Evolutionary conservation across 768 basidiomycete species (phyloP), one percentile per base, ranked within the genome.

Genomic region (Boletus sp.): DNA sequence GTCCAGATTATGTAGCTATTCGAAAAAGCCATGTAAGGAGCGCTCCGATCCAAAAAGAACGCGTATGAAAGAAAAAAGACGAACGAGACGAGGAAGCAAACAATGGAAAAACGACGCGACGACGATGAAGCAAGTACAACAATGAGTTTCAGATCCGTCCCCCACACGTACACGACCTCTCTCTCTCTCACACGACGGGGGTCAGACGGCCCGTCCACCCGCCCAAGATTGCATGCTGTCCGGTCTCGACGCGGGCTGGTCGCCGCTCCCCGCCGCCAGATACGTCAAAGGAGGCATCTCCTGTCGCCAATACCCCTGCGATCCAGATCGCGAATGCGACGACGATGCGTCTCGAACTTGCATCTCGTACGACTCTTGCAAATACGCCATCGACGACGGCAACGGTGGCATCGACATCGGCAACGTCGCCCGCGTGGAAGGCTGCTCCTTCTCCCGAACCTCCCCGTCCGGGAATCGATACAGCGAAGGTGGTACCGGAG

Each of bases 401-500:
- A 17, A 14, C 12, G 46, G 50, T 9, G 58, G 50, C 10, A 55
- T 49, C 46, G 58, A 58, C 18, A 40, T 42, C 28, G 60, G 50
- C 7, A 62, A 55, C 7, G 60, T 1, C 24, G 11, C 29, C 47
- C 47, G 51, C 18, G 61, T 59, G 14, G 72, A 63, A 4, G 45
- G 17, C 17, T 15, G 8, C 47, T 9, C 32, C 18, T 47, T 76
- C 52, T 68, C 77, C 35, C 75, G 78, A 5, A 80, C 65, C 57
- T 82, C 79, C 7, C 80, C 82, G 36, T 74, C 64, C 2, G 83
- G 62, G 53, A 76, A 77, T 50, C 69, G 75, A 66, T 80, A 81
- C 55, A 76, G 69, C 5, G 84, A 74, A 58, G 71, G 78, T 3
- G 85, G 82, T 44, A 83, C 66, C 0, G 87, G 86, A 5, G 87